Base-by-base conservation (phyloP, 257 asterid genomes). In the Nicotiana attenuata region DNA sequence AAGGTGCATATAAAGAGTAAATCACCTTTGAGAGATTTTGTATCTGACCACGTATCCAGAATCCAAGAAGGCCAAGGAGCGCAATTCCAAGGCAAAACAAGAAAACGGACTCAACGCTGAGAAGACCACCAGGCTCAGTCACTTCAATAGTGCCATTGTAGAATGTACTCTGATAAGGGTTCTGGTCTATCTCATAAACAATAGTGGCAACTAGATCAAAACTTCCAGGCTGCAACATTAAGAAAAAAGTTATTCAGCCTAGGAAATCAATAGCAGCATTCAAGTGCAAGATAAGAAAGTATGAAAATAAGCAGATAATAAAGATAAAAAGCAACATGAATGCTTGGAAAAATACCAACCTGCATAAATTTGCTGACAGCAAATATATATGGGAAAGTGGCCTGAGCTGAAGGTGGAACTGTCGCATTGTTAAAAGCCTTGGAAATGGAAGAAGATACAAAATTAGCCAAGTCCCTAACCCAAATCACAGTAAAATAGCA, bases 91-190 rank as follows among this genome's bases (percentile, higher is more conserved):
- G 97, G 88, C 88, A 89, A 87, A 94, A 91, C 89, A 96, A 87
- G 92, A 96, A 94, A 26, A 96, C 97, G 55, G 99, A 91, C 89
- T 96, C 99, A n/a, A 96, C 93, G 71, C 97, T 92, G 89, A 93
- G 81, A 81, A 87, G 81, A 85, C 98, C 97, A 26, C 99, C 95
- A 26, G 91, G 81, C 86, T 96, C 99, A 55, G 89, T 55, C 85
- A 96, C 98, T 91, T 96, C 99, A 81, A 96, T 90, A 67, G 98
- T 96, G 81, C 97, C 94, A 67, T 96, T 96, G 87, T 92, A 96
- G 89, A 96, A 96, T 80, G 95, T 92, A 82, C 85, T 93, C 82
- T 96, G 98, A 87, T 88, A 93, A 3, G 97, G 98, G 55, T 86
- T 83, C 65, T 92, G 94, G 86, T 90, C 97, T 20, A 96, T 90